Conservation (phyloP, 2,329 filamentous ascomycete species). For the Verticillium zaregamsianum region DNA sequence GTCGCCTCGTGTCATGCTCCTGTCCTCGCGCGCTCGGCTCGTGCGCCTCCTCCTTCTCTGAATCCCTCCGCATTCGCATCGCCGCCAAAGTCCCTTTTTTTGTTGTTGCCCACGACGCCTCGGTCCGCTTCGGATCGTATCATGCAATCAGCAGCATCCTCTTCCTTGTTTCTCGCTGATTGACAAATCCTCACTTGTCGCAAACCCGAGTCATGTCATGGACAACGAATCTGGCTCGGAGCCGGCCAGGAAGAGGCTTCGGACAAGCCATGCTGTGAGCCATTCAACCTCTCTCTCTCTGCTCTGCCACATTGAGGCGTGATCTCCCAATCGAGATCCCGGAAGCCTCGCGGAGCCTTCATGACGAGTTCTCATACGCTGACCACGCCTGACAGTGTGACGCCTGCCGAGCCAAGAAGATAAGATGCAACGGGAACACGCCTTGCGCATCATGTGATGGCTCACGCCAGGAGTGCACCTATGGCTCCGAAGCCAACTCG, state of each 20-base stretch:
- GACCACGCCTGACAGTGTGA: conserved; percentile 34
- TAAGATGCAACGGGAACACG: conserved; percentile 42
- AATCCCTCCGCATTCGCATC: background rate
- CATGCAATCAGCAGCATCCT: background rate
- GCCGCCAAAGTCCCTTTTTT: background rate
- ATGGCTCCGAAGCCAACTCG: conserved; percentile 39
- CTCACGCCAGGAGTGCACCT: conserved; percentile 33
- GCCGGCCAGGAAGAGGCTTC: conserved; percentile 32
- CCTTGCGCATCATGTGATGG: conserved; percentile 36
- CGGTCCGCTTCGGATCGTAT: background rate
- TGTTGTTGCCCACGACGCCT: background rate
- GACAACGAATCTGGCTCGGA: conserved; percentile 22
- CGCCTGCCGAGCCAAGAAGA: conserved; percentile 38
- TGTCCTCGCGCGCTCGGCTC: background rate
- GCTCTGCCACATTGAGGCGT: background rate
- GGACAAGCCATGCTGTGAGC: conserved; percentile 38
- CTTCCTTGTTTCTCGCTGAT: background rate
- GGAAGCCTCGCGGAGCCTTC: background rate
- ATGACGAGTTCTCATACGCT: background rate
- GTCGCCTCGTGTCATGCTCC: background rate
- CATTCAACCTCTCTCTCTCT: background rate
- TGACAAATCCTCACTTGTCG: background rate
- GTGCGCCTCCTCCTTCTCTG: background rate
- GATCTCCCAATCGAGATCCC: background rate
- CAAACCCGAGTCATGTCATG: conserved; percentile 9